These are phyloP conservation scores for Spergularia azorica DNA, from an alignment of 179 eudicot species.

Conservation along the genomic window DNA sequence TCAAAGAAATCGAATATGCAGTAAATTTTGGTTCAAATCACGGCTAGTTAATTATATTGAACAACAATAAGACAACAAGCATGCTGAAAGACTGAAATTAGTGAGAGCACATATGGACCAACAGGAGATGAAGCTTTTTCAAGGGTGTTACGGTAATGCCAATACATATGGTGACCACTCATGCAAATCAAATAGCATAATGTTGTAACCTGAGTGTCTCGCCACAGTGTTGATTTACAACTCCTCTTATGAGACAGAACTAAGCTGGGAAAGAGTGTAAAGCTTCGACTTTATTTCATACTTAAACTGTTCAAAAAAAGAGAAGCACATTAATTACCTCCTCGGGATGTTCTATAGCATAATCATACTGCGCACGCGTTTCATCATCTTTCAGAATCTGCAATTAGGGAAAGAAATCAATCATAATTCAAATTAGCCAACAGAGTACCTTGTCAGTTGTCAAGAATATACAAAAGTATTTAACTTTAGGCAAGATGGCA, in stretches of 20 bases:
- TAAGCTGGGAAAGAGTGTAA: constrained; percentile 6
- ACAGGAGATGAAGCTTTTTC: not conserved
- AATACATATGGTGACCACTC: too few relatives aligned
- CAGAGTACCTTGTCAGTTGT: not conserved
- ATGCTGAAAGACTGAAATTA: not conserved
- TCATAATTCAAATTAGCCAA: constrained; percentile 5
- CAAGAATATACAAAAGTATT: not conserved
- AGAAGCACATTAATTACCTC: constrained; percentile 49
- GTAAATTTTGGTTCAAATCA: too few relatives aligned
- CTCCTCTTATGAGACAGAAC: not conserved
- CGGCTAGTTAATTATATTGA: too few relatives aligned
- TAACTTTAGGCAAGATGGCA: not conserved
- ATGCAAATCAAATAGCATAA: too few relatives aligned
- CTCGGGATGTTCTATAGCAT: constrained; percentile 97
- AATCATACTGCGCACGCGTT: constrained; percentile 88
- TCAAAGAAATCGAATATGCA: not conserved
- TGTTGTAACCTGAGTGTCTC: not conserved
- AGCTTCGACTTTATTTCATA: not conserved
- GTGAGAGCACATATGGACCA: not conserved
- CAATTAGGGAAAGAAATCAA: constrained; percentile 15
- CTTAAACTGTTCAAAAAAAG: not conserved
- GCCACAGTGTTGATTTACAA: not conserved
- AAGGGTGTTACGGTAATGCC: too few relatives aligned
- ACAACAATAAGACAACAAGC: not conserved
- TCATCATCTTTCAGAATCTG: constrained; percentile 93